Percentiles rank a stretch among this genome's conserved stretches.
phyloP scores from a whole-genome alignment of 345 rosid species.

The Psidium guajava region DNA sequence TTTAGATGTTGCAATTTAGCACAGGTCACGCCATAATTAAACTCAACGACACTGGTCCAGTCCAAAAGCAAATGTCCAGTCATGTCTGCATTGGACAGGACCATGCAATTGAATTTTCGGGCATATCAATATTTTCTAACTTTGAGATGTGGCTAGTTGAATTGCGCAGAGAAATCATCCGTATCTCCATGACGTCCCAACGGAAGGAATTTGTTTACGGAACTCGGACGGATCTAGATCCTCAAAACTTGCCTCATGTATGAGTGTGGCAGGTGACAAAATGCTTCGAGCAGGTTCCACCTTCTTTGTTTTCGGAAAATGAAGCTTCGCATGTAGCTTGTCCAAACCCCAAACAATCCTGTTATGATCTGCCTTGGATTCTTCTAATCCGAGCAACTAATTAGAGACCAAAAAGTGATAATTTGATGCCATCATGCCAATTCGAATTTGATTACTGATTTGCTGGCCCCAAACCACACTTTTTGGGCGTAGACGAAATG shows the following conservation, averaged over 20 bases:
- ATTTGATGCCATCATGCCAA: too few species aligned
- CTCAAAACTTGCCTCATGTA: conserved; percentile 67
- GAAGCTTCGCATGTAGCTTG: conserved; percentile 97
- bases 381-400: too few species aligned
- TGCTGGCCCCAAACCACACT: too few species aligned
- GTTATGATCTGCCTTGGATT: too few species aligned
- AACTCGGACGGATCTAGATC: conserved; percentile 66
- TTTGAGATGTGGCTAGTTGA: conserved; percentile 87
- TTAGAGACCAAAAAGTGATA: too few species aligned
- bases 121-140: conserved; percentile 70
- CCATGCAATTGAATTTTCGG: conserved; percentile 94
- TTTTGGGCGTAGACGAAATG: too few species aligned
- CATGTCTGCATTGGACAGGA: conserved; percentile 93
- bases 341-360: too few species aligned
- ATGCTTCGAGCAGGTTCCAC: conserved; percentile 26
- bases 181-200: conserved; percentile 89
- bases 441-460: too few species aligned
- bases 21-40: too few species aligned
- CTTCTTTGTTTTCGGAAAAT: conserved; percentile 78
- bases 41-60: conserved; percentile 37
- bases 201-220: conserved; percentile 69
- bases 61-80: conserved; percentile 97
- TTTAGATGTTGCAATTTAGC: too few species aligned
- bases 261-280: conserved; percentile 35
- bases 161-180: conserved; percentile 90